Percentiles rank a stretch among this genome's conserved stretches.
Evolutionary conservation across 805 yeast genomes (phyloP).

Genomic region (Helenozyma rhizophorensis): DNA sequence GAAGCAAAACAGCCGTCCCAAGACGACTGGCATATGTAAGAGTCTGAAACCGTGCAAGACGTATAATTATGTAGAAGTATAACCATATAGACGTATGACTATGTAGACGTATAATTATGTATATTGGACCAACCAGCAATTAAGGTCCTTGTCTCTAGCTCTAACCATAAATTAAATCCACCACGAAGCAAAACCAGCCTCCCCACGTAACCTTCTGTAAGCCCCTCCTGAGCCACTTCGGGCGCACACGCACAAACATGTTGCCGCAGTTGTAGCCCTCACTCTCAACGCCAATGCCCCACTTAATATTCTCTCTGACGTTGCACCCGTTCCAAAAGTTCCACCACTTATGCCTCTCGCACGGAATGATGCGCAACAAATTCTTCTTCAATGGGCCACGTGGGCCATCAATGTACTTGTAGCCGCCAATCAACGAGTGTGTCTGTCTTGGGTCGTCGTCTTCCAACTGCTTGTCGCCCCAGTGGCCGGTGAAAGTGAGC

Average conservation of each 20-base stretch:
- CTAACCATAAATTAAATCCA: conserved; percentile 48
- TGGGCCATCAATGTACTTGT: conserved; percentile 91
- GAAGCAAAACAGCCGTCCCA: no score
- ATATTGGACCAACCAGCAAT: no score
- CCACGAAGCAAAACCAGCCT: conserved; percentile 53
- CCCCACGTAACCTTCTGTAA: conserved; percentile 55
- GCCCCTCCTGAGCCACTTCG: conserved; percentile 44
- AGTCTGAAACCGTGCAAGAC: no score
- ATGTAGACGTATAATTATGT: no score
- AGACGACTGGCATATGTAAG: no score
- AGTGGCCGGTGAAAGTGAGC: conserved; percentile 75
- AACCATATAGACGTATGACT: no score
- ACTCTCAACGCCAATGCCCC: conserved; percentile 85
- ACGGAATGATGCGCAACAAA: conserved; percentile 61
- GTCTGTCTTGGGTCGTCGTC: conserved; percentile 73
- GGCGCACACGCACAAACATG: conserved; percentile 49
- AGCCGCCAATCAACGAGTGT: conserved; percentile 80
- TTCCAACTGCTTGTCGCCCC: conserved; percentile 82
- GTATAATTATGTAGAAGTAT: no score
- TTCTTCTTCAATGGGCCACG: conserved; percentile 83
- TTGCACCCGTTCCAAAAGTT: conserved; percentile 81
- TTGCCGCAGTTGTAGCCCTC: conserved; percentile 84
- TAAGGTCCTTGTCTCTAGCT: no score
- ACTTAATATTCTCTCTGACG: conserved; percentile 63
- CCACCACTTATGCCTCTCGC: conserved; percentile 92